Conservation (phyloP, 1,139 yeast genomes). For the Yamadazyma sp. region DNA sequence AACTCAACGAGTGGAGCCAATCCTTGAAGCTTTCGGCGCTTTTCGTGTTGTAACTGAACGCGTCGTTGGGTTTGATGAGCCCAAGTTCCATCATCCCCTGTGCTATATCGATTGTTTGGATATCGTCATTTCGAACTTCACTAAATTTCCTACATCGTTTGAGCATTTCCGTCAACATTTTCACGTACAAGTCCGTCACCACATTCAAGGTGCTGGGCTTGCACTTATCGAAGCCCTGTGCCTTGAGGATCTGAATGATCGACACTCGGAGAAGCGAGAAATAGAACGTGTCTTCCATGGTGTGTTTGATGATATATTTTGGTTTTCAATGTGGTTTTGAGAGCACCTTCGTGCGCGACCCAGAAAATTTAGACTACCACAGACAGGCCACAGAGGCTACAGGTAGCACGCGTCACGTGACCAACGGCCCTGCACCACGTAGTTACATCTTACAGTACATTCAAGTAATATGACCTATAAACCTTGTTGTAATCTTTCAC, state of each 20-base stretch:
- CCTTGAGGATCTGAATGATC: conserved; percentile 63
- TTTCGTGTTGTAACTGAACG: conserved; percentile 33
- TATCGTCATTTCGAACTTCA: conserved; percentile 14
- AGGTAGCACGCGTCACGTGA: too few relatives aligned
- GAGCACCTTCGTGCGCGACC: background rate
- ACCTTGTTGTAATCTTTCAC: conserved; percentile 85
- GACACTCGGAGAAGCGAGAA: conserved; percentile 63
- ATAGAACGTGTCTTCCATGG: conserved; percentile 45
- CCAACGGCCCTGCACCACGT: too few relatives aligned
- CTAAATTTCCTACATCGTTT: conserved; percentile 34
- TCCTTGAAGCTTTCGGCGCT: conserved; percentile 37
- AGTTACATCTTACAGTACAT: too few relatives aligned
- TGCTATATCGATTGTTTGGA: conserved; percentile 57
- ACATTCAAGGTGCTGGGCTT: conserved; percentile 61
- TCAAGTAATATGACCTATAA: conserved; percentile 26
- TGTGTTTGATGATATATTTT: background rate
- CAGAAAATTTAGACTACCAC: too few relatives aligned
- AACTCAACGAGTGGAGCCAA: conserved; percentile 37
- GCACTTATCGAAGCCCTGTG: conserved; percentile 73
- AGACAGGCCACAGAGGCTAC: too few relatives aligned
- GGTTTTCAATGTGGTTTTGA: background rate
- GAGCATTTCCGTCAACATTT: conserved; percentile 51
- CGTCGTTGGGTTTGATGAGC: conserved; percentile 27
- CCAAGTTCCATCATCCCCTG: conserved; percentile 60
- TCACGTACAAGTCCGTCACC: conserved; percentile 60